Base-by-base conservation (phyloP, 306 rosid genomes). In the Betula pendula region DNA sequence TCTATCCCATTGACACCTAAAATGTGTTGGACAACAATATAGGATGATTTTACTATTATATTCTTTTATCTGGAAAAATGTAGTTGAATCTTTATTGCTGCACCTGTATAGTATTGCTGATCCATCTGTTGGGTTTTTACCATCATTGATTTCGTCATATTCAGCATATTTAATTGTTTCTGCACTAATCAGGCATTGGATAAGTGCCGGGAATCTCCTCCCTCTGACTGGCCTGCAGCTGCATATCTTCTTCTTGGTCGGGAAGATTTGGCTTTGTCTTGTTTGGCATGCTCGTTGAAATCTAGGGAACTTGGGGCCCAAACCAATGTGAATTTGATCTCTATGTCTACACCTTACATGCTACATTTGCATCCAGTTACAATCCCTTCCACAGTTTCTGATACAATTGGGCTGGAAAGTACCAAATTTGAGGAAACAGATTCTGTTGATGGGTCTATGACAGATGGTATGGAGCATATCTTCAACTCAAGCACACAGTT, bases 381-480 rank as follows among this genome's bases (percentile, higher is more conserved):
- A 73, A 89, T 92, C 74, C 92, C 98, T 82, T 88, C 98, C 68
- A 89, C 95, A 70, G 86, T 94, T 72, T 90, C 96, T 85, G 97
- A 94, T 85, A 87, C 97, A 77, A 92, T 82, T 65, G 95, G 95
- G 51, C 74, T 90, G 77, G 98, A 94, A 68, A 88, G 89, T 73
- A 72, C 92, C 48, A 92, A 89, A 80, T 83, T 94, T 87, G 98
- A 94, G 84, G 98, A 94, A 78, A 81, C 96, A 76, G 98, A 94
- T 88, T 89, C 97, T 73, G 88, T 92, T 77, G 97, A 94, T 62
- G 98, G 98, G 78, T 90, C 94, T 73, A 85, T 68, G 85, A 84
- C 86, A 38, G 97, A 94, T 87, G 98, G 98, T 72, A 94, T 94
- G 98, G 98, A 94, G 78, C 98, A 94, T 84, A 94, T 94, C 70